A percentile compares a stretch with the other conserved stretches of the same genome.
Evolutionary conservation across 768 basidiomycete genomes (phyloP).

Genomic region (Phylloporus sp.): DNA sequence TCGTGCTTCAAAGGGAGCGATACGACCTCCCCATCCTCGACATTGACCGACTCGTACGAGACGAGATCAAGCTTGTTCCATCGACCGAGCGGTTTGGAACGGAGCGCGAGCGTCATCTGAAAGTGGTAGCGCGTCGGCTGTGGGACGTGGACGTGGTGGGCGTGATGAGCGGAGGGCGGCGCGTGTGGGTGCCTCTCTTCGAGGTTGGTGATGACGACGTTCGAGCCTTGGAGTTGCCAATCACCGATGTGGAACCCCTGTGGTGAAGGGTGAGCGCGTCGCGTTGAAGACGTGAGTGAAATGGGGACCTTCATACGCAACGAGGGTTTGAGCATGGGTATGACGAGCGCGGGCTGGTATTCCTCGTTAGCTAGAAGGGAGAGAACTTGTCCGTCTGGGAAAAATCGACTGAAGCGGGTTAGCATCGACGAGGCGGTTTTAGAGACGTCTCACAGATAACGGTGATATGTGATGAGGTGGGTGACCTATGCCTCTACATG

Average conservation of each 20-base stretch:
- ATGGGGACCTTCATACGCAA: constrained; percentile 66
- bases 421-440: not conserved
- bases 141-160: constrained; percentile 6
- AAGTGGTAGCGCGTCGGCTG: constrained; percentile 54
- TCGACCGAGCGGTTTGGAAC: constrained; percentile 69
- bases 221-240: constrained; percentile 64
- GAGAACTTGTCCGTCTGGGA: constrained; percentile 79
- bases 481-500: constrained; percentile 46
- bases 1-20: constrained; percentile 76
- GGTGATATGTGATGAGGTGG: constrained; percentile 89
- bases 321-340: constrained; percentile 70
- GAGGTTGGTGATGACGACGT: constrained; percentile 58
- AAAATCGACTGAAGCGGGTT: constrained; percentile 61
- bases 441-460: constrained; percentile 64
- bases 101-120: constrained; percentile 64
- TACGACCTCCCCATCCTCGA: constrained; percentile 67
- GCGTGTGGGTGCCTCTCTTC: constrained; percentile 37
- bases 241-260: constrained; percentile 70
- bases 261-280: not conserved
- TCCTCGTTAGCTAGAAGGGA: constrained; percentile 84
- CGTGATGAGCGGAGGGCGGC: constrained; percentile 3
- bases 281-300: not conserved
- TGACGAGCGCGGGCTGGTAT: constrained; percentile 59
- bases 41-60: constrained; percentile 68
- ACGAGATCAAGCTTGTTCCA: constrained; percentile 79